Evolutionary conservation across 495 filamentous ascomycete species (phyloP), one percentile per base, ranked within the genome.

Genomic region (Talaromyces thailandensis): DNA sequence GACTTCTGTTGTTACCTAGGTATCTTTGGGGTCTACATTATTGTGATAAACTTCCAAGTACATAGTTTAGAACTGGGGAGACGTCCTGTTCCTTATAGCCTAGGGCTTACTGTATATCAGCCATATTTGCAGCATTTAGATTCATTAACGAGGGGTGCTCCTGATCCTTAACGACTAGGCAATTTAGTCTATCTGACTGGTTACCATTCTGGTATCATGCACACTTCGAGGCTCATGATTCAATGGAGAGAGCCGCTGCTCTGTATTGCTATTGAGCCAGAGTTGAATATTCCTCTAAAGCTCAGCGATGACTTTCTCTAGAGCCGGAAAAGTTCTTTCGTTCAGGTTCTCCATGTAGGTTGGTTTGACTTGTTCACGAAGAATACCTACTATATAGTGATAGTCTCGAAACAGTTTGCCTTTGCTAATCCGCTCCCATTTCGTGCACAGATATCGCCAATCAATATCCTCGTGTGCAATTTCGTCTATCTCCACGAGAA

Each of bases 401-500:
- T 29, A 21, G 9, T 31, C 37, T 11, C 2, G 6, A 16, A 60
- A 60, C 6, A 18, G 2, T 18, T n/a, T 18, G 8, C 18, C 26
- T 0, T 23, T 28, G 11, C 43, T 45, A 25, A 60, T 26, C 16
- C 25, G 3, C n/a, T 60, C 40, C 37, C 35, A 40, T 35, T 50
- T 32, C 24, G 8, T 26, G 58, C 32, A 40, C 6, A 60, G 9
- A 60, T 48, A 60, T 50, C 23, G 58, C 58, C 32, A 60, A 29
- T 50, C 24, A 8, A 48, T 8, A 28, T 60, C 14, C 24, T 28
- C 16, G 3, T 24, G 11, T 26, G 32, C 37, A 28, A 50, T 50
- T 23, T 60, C 58, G 40, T 60, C 37, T n/a, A 60, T 60, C 25
- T 60, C 58, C 11, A 51, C 23, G 16, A 60, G 37, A 60, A 43